Evolutionary conservation across 1,284 basidiomycete genomes (phyloP).

Genomic region (Ceratorhiza oryzae-sativae): DNA sequence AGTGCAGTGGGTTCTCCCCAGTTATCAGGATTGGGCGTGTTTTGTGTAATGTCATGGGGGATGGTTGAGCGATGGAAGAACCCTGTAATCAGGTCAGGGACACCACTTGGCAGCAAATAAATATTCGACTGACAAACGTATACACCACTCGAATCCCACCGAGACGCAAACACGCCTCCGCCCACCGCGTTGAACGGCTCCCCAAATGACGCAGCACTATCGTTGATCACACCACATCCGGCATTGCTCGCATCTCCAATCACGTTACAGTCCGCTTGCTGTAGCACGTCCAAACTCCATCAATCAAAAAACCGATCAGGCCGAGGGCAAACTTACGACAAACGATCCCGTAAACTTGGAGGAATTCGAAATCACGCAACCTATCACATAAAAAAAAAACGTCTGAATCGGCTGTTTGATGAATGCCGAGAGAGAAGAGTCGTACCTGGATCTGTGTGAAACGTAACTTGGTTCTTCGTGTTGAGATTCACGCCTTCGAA

Average conservation of each 20-base stretch:
- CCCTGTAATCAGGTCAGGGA: constrained; percentile 45
- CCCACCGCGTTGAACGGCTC: constrained; percentile 71
- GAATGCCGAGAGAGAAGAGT: background rate
- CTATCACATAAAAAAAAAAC: background rate
- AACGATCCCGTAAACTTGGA: constrained; percentile 10
- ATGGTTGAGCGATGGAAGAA: constrained; percentile 71
- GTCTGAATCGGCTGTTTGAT: background rate
- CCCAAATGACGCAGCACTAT: constrained; percentile 66
- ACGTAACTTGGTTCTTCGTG: constrained; percentile 77
- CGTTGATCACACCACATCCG: constrained; percentile 71
- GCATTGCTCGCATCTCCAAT: constrained; percentile 57
- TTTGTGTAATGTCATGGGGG: constrained; percentile 69
- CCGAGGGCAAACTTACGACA: constrained; percentile 2
- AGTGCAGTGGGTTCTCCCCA: constrained; percentile 76
- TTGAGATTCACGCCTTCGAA: constrained; percentile 80
- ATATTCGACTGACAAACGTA: constrained; percentile 59
- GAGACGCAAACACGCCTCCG: constrained; percentile 82
- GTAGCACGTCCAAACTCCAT: background rate
- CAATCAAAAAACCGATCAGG: background rate
- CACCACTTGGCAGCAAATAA: background rate
- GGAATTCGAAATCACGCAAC: constrained; percentile 16
- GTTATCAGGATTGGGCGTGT: constrained; percentile 55
- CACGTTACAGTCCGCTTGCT: constrained; percentile 56
- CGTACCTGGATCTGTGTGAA: constrained; percentile 67
- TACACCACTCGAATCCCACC: constrained; percentile 73